phyloP scores from a whole-genome alignment of 305 asterid genomes.

The Rubia tinctorum region DNA sequence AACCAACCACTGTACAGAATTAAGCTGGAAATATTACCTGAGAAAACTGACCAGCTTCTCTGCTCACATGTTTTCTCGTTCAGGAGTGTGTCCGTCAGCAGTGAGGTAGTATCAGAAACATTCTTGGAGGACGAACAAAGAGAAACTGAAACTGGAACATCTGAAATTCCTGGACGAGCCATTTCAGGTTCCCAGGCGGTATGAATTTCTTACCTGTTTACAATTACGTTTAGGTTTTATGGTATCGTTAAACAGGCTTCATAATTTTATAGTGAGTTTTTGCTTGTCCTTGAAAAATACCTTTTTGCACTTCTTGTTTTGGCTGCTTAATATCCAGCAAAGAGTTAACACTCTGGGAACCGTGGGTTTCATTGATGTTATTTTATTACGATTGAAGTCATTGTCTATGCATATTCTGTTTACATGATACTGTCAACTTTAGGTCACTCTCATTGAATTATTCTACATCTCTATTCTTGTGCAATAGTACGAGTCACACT shows the following conservation, averaged over 20 bases:
- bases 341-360: neutral
- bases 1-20: conserved; percentile 89
- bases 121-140: conserved; percentile 34
- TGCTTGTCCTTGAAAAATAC: neutral
- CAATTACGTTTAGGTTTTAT: conserved; percentile 3
- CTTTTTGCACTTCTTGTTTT: neutral
- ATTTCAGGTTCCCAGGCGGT: conserved; percentile 60
- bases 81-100: conserved; percentile 54
- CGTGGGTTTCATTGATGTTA: neutral
- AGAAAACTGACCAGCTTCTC: conserved; percentile 52
- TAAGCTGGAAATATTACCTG: conserved; percentile 68
- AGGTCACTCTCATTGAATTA: neutral
- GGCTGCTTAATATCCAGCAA: neutral
- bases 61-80: conserved; percentile 91
- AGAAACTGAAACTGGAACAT: conserved; percentile 28
- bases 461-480: neutral
- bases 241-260: neutral
- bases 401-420: neutral
- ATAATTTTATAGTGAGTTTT: neutral
- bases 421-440: neutral
- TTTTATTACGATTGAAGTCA: neutral
- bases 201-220: conserved; percentile 15
- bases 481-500: neutral
- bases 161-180: conserved; percentile 48
- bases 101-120: conserved; percentile 41